Base-by-base conservation (phyloP, 2,329 filamentous ascomycete species). In the Botrytis cinerea region DNA sequence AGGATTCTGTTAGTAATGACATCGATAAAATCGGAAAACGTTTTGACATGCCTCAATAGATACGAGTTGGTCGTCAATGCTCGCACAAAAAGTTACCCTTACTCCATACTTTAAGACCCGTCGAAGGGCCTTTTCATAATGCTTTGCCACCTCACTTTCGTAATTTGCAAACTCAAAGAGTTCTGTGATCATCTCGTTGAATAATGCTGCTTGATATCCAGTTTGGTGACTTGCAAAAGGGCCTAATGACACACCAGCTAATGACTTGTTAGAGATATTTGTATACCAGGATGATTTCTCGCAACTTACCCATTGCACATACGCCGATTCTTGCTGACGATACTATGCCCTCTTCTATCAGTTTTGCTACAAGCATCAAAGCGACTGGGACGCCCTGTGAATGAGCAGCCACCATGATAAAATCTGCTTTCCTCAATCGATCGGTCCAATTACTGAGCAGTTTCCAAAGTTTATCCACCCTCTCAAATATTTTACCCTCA, bases 11-110 rank as follows among this genome's bases (percentile, higher is more conserved):
- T 43, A 68, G 69, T 14, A 35, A 61, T 77, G 83, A 74, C 82
- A 61, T 38, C n/a, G 64, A 35, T 38, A 9, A 40, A 45, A 43
- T 57, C 20, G 38, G 54, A 35, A 51, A 48, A 70, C n/a, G 28
- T 40, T 45, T 45, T n/a, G n/a, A 75, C 74, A 62, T 79, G 93
- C 92, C 86, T 98, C 95, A 80, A 99, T 86, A 6, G 95, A 95
- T 22, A 99, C 95, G 3, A 99, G 86, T 82, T 99, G 96, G 82
- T 99, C 96, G 81, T 99, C 96, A 70, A 99, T 97, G 82, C 95
- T 98, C 71, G 95, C 95, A 74, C 97, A 87, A 81, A 95, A 98
- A 0, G 94, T 92, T 67, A 98, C 89, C 59, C 93, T 89, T 22
- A 93, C 93, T 20, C 95, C 94, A 78, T 93, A 92, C 25, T 91